Conservation (phyloP, 2,329 filamentous ascomycete genomes). For the Fusarium cyanostomum region DNA sequence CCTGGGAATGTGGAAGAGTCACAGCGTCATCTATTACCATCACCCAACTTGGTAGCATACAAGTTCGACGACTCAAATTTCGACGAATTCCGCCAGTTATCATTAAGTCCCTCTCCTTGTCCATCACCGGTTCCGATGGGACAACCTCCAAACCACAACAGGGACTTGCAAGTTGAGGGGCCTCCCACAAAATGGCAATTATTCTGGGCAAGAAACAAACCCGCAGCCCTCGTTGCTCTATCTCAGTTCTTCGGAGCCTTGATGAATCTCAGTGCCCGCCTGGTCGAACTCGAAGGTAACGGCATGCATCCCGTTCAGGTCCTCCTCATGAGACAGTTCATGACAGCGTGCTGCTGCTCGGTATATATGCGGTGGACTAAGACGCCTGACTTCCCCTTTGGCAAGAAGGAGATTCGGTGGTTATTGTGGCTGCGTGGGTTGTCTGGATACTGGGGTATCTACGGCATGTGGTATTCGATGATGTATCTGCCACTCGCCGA, state of each 20-base stretch:
- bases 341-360: constrained; percentile 74
- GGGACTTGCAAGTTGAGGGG: constrained; percentile 11
- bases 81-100: constrained; percentile 37
- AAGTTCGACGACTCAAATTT: constrained; percentile 30
- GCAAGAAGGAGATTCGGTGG: constrained; percentile 70
- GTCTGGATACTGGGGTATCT: constrained; percentile 80
- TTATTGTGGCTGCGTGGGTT: constrained; percentile 75
- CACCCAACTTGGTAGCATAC: constrained; percentile 13
- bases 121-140: constrained; percentile 36
- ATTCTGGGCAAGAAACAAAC: constrained; percentile 74
- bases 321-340: constrained; percentile 79
- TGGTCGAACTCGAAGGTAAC: constrained; percentile 76
- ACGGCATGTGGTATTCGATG: constrained; percentile 73
- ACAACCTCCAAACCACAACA: constrained; percentile 10
- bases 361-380: constrained; percentile 78
- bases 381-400: constrained; percentile 76
- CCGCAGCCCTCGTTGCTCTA: constrained; percentile 75
- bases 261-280: constrained; percentile 84
- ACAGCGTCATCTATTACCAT: constrained; percentile 22
- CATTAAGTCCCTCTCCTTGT: constrained; percentile 38
- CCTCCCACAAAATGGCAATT: constrained; percentile 39
- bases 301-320: constrained; percentile 87
- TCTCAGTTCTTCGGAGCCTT: constrained; percentile 83
- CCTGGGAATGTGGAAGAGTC: constrained; percentile 19
- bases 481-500: constrained; percentile 87